Base-by-base conservation (phyloP, 257 asterid genomes). In the Hygrophila difformis region DNA sequence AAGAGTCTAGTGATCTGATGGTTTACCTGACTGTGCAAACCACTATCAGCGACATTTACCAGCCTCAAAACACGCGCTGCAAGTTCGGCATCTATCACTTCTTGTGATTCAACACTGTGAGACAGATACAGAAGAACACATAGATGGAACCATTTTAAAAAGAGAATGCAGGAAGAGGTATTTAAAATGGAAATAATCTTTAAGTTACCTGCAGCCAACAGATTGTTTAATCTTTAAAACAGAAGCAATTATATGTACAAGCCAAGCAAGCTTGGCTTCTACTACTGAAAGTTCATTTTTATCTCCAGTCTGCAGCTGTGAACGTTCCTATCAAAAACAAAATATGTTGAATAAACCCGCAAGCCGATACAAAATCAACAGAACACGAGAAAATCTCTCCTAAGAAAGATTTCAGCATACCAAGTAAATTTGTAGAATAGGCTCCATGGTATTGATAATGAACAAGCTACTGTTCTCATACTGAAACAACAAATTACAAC, bases 181-280 rank as follows among this genome's bases (percentile, higher is more conserved):
- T 14, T 40, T 13, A 55, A 55, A 46, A 42, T 39, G 33, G 6
- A 49, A 2, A 15, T 2, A 56, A 18, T 44, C 34, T 52, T 23
- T 1, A 33, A 12, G 8, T 48, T 46, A 82, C 98, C 93, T 86
- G 83, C 84, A 73, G 44, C 86, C 86, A 54, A 79, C 84, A 51
- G 79, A 69, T 71, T 79, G 96, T 74, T 75, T 91, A 54, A 65
- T 56, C 68, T 80, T 86, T 39, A 91, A 51, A 58, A 85, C 74
- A 54, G 96, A 78, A 58, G 98, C 96, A 68, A 91, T 61, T 66
- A 91, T 91, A 73, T 91, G 95, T 44, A 86, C 92, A 53, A 86
- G 63, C 98, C 98, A 91, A 61, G 96, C 85, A 60, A 86, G 96
- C 71, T 91, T 91, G 44, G 80, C 81, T 71, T 91, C 96, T 58